Percentiles rank a stretch among this genome's conserved stretches.
Conservation (phyloP, 495 filamentous ascomycete genomes). For the Penicillium canariense region DNA sequence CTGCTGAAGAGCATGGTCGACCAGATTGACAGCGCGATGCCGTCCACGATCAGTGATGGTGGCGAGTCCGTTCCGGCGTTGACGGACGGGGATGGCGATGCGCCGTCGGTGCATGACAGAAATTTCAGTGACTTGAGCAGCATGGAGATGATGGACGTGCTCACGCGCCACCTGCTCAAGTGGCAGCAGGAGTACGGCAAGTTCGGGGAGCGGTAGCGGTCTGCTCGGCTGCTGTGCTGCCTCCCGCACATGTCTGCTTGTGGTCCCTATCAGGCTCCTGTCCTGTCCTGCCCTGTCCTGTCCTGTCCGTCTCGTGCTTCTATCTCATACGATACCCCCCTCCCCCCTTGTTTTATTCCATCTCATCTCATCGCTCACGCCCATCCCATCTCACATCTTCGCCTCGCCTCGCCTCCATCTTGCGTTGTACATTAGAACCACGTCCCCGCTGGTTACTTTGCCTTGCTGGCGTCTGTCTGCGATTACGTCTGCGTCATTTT, state of each 20-base stretch:
- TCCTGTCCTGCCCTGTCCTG: not conserved
- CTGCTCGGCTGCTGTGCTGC: constrained; percentile 8
- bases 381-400: not conserved
- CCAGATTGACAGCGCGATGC: constrained; percentile 32
- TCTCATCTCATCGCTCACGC: not conserved
- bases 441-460: not conserved
- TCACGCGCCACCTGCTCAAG: constrained; percentile 71
- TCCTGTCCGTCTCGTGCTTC: constrained; percentile 12
- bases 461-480: constrained; percentile 5
- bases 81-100: constrained; percentile 31
- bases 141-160: constrained; percentile 78
- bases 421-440: constrained; percentile 27
- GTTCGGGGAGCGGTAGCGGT: constrained; percentile 47
- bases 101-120: constrained; percentile 31
- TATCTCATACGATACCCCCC: constrained; percentile 25
- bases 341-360: constrained; percentile 14
- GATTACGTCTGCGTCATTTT: constrained; percentile 11
- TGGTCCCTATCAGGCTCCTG: not conserved
- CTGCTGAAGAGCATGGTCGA: constrained; percentile 37
- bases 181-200: constrained; percentile 69
- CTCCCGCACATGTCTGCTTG: not conserved
- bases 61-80: constrained; percentile 30
- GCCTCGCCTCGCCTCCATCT: constrained; percentile 1
- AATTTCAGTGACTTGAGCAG: constrained; percentile 68
- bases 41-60: constrained; percentile 28